A percentile compares a stretch with the other conserved stretches of the same genome.
phyloP scores from a whole-genome alignment of 305 asterid species.

The Salvia sclarea region DNA sequence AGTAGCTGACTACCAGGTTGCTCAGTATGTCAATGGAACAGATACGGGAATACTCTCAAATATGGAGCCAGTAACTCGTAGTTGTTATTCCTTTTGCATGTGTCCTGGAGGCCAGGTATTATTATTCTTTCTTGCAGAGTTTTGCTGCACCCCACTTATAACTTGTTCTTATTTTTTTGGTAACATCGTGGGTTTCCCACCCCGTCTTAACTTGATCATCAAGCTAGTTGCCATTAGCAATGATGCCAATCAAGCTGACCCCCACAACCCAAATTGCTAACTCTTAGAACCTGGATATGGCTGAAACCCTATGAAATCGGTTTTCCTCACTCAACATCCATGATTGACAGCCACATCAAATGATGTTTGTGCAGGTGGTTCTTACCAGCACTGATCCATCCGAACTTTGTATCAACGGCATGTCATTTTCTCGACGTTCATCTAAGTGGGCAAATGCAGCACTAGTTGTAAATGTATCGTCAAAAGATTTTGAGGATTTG shows the following conservation, averaged over 20 bases:
- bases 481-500: conserved; percentile 71
- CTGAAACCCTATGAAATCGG: background rate
- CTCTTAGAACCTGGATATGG: background rate
- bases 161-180: background rate
- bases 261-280: background rate
- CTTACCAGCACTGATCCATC: conserved; percentile 90
- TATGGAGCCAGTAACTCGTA: conserved; percentile 48
- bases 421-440: conserved; percentile 93
- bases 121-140: conserved; percentile 7
- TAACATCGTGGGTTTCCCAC: background rate
- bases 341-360: background rate
- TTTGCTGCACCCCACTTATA: background rate
- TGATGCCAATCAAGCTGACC: background rate
- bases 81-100: conserved; percentile 99
- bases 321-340: background rate
- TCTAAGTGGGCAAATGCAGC: conserved; percentile 99
- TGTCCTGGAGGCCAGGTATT: conserved; percentile 99
- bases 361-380: conserved; percentile 70
- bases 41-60: conserved; percentile 34
- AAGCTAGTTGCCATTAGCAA: background rate
- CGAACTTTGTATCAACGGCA: conserved; percentile 91
- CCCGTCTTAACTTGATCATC: background rate
- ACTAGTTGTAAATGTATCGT: conserved; percentile 71
- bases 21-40: conserved; percentile 53
- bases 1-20: conserved; percentile 95